A percentile compares a stretch with the other conserved stretches of the same genome.
Conservation (phyloP, 2,329 filamentous ascomycete species). For the Microdochium paspali region DNA sequence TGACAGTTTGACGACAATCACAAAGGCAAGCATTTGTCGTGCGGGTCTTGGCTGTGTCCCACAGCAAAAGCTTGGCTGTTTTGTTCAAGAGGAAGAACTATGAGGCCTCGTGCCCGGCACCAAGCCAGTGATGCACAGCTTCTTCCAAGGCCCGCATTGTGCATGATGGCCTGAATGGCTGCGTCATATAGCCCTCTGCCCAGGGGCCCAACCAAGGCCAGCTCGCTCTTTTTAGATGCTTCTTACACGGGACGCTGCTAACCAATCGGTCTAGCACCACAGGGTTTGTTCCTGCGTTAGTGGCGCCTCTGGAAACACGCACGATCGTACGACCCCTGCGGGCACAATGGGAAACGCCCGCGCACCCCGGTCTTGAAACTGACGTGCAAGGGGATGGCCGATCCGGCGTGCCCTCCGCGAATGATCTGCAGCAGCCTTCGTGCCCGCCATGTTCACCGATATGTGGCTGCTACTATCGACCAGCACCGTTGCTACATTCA, state of each 20-base stretch:
- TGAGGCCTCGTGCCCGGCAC: neutral
- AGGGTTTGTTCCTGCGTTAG: neutral
- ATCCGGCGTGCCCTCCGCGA: neutral
- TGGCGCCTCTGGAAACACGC: neutral
- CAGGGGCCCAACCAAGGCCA: neutral
- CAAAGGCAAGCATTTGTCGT: no score
- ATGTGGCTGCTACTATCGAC: neutral
- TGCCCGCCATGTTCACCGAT: neutral
- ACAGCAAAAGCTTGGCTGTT: no score
- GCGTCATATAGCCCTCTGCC: neutral
- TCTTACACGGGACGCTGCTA: neutral
- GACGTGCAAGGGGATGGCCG: no score
- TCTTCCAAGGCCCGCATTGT: neutral
- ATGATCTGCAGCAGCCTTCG: neutral
- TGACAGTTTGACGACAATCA: no score
- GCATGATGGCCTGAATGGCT: no score
- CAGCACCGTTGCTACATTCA: neutral
- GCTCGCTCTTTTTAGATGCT: neutral
- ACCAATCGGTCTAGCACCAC: neutral
- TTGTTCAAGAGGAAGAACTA: neutral
- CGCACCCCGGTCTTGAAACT: neutral
- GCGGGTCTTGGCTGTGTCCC: no score
- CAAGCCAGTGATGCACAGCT: no score
- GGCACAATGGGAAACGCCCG: neutral
- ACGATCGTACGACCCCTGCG: neutral